Percentiles rank a stretch among this genome's conserved stretches.
These are phyloP conservation scores for Torulaspora pretoriensis DNA, from an alignment of 1,139 yeast genomes.

Conservation along the genomic window DNA sequence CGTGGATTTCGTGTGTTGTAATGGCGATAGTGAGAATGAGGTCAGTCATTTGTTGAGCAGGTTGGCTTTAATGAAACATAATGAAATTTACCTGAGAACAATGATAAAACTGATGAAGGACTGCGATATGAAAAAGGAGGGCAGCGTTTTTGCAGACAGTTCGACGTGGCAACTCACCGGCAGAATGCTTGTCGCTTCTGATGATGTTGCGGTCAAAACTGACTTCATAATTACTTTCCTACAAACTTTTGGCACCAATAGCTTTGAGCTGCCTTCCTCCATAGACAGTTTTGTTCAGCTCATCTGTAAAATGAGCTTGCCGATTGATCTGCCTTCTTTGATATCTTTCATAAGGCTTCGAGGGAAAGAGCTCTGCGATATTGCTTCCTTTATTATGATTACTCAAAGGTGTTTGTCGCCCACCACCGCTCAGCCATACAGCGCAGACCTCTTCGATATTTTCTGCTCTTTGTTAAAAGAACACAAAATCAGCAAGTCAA, in stretches of 20 bases:
- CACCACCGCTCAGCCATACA: not conserved
- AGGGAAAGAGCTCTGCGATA: constrained; percentile 1
- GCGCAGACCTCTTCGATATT: constrained; percentile 4
- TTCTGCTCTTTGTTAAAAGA: not conserved
- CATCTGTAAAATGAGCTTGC: not conserved
- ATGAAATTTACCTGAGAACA: not conserved
- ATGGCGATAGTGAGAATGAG: not conserved
- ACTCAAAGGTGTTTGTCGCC: constrained; percentile 1
- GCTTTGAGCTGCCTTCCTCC: not conserved
- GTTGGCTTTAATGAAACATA: constrained; percentile 1
- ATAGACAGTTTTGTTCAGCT: constrained; percentile 5
- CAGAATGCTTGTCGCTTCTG: not conserved
- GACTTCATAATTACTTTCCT: not conserved
- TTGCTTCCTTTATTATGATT: constrained; percentile 2
- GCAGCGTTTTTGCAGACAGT: not conserved
- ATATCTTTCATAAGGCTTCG: not conserved
- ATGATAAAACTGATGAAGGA: not conserved
- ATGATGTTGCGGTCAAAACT: not conserved
- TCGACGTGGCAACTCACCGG: constrained; percentile 8
- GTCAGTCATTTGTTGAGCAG: not conserved
- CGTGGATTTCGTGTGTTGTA: not conserved
- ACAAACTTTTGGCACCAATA: not conserved
- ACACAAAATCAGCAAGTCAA: no score
- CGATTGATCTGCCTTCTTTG: constrained; percentile 1
- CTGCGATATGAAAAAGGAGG: not conserved